A percentile compares a stretch with the other conserved stretches of the same genome.
Conservation (phyloP, 768 basidiomycete genomes). For the Amanita rimosa region DNA sequence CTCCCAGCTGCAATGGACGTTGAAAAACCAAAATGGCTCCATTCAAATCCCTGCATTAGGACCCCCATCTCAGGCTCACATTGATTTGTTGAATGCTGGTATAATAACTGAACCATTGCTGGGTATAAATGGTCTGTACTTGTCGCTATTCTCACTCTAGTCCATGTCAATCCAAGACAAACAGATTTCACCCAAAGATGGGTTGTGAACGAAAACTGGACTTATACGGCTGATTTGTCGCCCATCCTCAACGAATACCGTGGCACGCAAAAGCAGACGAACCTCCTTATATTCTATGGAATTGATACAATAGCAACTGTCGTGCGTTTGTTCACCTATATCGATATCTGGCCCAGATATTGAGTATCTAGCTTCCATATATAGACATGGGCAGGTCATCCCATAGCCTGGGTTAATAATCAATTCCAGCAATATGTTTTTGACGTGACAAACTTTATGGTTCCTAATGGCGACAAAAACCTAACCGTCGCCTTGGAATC, state of each 20-base stretch:
- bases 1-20: conserved; percentile 37
- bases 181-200: conserved; percentile 44
- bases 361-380: not conserved
- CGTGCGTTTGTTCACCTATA: conserved; percentile 17
- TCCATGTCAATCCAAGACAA: not conserved
- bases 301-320: conserved; percentile 49
- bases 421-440: conserved; percentile 44
- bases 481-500: conserved; percentile 42
- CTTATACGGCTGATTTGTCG: conserved; percentile 40
- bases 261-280: conserved; percentile 14
- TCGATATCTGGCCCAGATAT: too few relatives aligned
- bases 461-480: conserved; percentile 26
- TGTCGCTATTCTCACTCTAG: not conserved
- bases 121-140: conserved; percentile 37
- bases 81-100: conserved; percentile 40
- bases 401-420: conserved; percentile 48
- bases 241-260: conserved; percentile 24
- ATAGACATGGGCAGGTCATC: conserved; percentile 37
- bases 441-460: conserved; percentile 34
- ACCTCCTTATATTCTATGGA: conserved; percentile 42
- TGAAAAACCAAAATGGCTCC: conserved; percentile 41
- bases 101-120: conserved; percentile 43
- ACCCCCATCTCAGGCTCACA: conserved; percentile 43
- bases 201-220: conserved; percentile 48
- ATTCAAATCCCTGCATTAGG: conserved; percentile 40